Evolutionary conservation across 306 rosid genomes (phyloP).

Genomic region (Pueraria montana): DNA sequence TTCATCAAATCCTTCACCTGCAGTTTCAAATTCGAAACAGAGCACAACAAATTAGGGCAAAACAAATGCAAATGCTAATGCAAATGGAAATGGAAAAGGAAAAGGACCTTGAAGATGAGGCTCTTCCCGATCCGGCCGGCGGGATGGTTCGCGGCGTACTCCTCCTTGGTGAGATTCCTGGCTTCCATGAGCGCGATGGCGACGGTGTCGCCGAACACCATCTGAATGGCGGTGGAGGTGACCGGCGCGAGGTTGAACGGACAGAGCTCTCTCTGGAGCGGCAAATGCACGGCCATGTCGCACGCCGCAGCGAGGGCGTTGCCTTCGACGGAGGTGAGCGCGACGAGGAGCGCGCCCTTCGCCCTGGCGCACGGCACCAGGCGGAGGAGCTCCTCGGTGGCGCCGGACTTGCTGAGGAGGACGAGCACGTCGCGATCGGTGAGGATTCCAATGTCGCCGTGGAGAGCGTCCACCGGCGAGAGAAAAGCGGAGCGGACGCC

Average conservation of each 20-base stretch:
- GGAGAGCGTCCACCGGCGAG: conserved; percentile 95
- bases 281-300: conserved; percentile 91
- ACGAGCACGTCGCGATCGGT: conserved; percentile 70
- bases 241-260: conserved; percentile 98
- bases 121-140: conserved; percentile 96
- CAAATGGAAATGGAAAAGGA: background rate
- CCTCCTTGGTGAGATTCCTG: conserved; percentile 79
- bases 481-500: conserved; percentile 83
- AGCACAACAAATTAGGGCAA: background rate
- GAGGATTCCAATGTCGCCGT: conserved; percentile 95
- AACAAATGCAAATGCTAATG: background rate
- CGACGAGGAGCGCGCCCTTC: conserved; percentile 70
- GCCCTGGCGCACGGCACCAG: conserved; percentile 92
- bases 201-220: conserved; percentile 97
- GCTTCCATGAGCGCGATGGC: conserved; percentile 97
- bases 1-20: conserved; percentile 96
- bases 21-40: background rate
- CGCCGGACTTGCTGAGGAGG: conserved; percentile 90
- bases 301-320: conserved; percentile 67
- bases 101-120: conserved; percentile 89
- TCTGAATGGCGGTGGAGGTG: conserved; percentile 95
- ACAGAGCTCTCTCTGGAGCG: conserved; percentile 87
- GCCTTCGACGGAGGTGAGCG: conserved; percentile 77
- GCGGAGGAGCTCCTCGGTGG: conserved; percentile 88
- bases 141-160: conserved; percentile 94